A percentile compares a stretch with the other conserved stretches of the same genome.
These are phyloP conservation scores for Chlorella sorokiniana DNA, from an alignment of 139 green algal species.

Conservation along the genomic window DNA sequence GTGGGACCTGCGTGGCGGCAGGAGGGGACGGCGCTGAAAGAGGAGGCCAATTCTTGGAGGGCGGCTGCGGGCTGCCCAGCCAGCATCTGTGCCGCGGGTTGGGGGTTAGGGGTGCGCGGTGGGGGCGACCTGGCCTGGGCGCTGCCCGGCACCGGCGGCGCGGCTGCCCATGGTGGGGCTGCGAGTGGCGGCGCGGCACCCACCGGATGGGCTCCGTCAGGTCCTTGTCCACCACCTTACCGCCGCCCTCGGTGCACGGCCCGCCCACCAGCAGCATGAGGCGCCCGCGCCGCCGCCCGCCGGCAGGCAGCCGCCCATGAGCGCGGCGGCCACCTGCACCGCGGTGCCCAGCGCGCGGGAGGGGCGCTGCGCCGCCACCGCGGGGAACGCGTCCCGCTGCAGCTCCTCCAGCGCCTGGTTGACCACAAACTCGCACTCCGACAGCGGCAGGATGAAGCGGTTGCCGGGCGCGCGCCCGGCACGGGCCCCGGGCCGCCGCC, in stretches of 20 bases:
- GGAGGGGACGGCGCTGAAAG: background rate
- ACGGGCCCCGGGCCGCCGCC: background rate
- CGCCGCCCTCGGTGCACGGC: slow-evolving; percentile 88
- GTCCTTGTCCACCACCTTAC: slow-evolving; percentile 84
- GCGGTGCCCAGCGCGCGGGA: slow-evolving; percentile 91
- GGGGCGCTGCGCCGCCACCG: slow-evolving; percentile 71
- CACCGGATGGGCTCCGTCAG: slow-evolving; percentile 89
- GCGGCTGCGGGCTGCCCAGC: no score
- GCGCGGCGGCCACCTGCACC: slow-evolving; percentile 82
- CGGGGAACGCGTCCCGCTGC: slow-evolving; percentile 82
- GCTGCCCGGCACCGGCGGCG: no score
- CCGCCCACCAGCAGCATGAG: slow-evolving; percentile 94
- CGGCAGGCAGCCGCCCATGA: slow-evolving; percentile 82
- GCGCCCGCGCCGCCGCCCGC: slow-evolving; percentile 71
- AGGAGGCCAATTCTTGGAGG: background rate
- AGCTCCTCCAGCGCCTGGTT: slow-evolving; percentile 90
- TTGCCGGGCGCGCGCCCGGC: slow-evolving; percentile 16
- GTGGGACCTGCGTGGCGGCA: slow-evolving; percentile 29
- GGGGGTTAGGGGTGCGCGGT: no score
- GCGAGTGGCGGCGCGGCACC: no score
- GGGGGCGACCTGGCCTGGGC: no score
- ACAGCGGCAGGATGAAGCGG: slow-evolving; percentile 82
- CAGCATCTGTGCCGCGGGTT: no score
- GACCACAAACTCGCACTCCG: slow-evolving; percentile 93
- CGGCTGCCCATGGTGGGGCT: no score